Conservation (phyloP, 306 rosid genomes). For the Purshia tridentata region DNA sequence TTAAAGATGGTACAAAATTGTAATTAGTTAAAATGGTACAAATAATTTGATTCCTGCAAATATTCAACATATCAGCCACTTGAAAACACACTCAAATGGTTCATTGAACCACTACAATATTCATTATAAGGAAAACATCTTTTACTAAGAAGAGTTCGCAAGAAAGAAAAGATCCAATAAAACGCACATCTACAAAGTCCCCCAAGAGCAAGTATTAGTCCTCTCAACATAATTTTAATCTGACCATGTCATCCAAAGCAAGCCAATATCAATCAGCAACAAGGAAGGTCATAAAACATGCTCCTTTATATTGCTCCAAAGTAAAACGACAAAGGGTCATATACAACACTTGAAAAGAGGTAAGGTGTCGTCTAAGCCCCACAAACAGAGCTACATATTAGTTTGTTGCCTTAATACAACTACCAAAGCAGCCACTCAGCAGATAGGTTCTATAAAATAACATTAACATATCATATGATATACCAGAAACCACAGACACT, state of each 20-base stretch:
- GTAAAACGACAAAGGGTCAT: conserved; percentile 35
- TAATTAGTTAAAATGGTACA: too few species aligned
- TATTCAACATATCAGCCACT: too few species aligned
- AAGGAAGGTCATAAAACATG: conserved; percentile 21
- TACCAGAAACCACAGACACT: conserved; percentile 39
- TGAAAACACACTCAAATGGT: not conserved
- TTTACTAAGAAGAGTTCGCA: not conserved
- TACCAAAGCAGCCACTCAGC: conserved; percentile 40
- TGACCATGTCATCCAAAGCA: conserved; percentile 9
- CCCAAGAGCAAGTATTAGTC: too few species aligned
- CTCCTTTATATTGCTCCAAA: conserved; percentile 18
- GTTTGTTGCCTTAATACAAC: conserved; percentile 30
- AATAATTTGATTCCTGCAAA: too few species aligned
- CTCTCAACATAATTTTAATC: too few species aligned
- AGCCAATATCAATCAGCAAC: not conserved
- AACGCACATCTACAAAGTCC: not conserved
- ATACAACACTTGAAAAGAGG: conserved; percentile 30
- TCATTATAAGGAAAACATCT: not conserved
- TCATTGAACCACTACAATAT: not conserved
- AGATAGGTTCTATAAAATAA: conserved; percentile 37
- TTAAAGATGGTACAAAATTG: too few species aligned
- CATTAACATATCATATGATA: conserved; percentile 45
- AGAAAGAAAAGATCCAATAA: not conserved
- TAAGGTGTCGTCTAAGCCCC: conserved; percentile 35
- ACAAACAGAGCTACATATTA: conserved; percentile 39